Percentiles rank a stretch among this genome's conserved stretches.
Conservation (phyloP, 1,284 basidiomycete species). For the Ustilago xerochloae region DNA sequence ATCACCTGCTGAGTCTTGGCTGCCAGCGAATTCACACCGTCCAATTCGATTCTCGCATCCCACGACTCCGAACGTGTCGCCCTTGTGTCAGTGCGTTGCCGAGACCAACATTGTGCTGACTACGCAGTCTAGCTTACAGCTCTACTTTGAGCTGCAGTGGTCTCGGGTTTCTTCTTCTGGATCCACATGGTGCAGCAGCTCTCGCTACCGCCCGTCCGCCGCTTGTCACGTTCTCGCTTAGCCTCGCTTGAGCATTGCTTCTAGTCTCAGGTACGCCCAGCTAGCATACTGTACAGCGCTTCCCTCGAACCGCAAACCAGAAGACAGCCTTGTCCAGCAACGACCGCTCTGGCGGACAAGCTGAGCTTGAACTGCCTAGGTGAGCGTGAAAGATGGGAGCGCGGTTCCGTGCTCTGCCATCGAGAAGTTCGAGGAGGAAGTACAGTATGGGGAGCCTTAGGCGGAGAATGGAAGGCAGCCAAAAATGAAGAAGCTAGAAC, state of each 20-base stretch:
- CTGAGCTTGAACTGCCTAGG: not conserved
- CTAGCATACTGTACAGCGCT: not conserved
- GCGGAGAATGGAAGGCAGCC: no score
- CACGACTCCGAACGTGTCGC: not conserved
- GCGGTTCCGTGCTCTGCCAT: not conserved
- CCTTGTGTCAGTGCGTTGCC: not conserved
- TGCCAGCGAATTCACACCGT: no score
- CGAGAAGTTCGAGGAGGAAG: not conserved
- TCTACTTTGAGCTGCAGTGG: no score
- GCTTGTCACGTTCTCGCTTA: conserved; percentile 6
- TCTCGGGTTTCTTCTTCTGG: not conserved
- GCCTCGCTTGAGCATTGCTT: conserved; percentile 1
- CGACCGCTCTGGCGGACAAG: not conserved
- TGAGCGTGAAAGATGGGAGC: conserved; percentile 7
- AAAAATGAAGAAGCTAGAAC: not conserved
- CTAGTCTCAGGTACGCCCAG: conserved; percentile 10
- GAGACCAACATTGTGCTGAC: not conserved
- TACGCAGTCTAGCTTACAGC: no score
- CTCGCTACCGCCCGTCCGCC: not conserved
- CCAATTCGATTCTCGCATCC: no score
- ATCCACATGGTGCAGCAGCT: not conserved
- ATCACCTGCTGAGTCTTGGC: no score
- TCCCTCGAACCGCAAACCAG: not conserved
- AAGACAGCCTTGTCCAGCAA: not conserved
- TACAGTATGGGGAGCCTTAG: no score